Evolutionary conservation across 345 rosid genomes (phyloP), one percentile per base, ranked within the genome.

Genomic region (Camelina neglecta): DNA sequence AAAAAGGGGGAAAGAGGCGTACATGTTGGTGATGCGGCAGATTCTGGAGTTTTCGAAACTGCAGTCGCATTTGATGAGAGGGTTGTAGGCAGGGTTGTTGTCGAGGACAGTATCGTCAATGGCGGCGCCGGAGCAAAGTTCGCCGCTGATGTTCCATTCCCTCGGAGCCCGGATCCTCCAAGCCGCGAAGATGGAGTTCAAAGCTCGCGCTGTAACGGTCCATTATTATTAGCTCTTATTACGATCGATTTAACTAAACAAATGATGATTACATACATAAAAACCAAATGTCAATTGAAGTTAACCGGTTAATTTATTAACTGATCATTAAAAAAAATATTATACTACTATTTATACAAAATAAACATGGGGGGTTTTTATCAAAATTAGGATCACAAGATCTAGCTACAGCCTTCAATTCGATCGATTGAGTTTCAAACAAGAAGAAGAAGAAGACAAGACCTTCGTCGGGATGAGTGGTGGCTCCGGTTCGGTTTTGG

Each of bases 51-150:
- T 78, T 63, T 5, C 31, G 67, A 41, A 79, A 65, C 42, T 62
- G 63, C 94, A 89, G 66, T 81, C 83, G 73, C 94, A 89, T 81
- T 72, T 84, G 79, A 87, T 83, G 2, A 83, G 74, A 8, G 91
- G 88, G n/a, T 87, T 85, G 81, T 80, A 72, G 2, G 35, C 5
- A 0, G 2, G 0, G 47, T 65, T 45, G 53, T 55, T 49, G 39
- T 80, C 71, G 10, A 18, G 0, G 12, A 83, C 66, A 38, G 15
- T 6, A 1, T 10, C 49, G n/a, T 75, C 59, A 11, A 80, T 54
- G 58, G 93, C 91, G 1, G 66, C 69, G 65, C 87, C 93, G 49
- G 78, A 82, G 82, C 92, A 88, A 20, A 81, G 84, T 45, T 88
- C 83, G 55, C 92, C 90, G 39, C 79, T 84, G 15, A 31, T 72